These are phyloP conservation scores for Akanthomyces lecanii DNA, from an alignment of 2,329 filamentous ascomycete genomes.

Conservation along the genomic window DNA sequence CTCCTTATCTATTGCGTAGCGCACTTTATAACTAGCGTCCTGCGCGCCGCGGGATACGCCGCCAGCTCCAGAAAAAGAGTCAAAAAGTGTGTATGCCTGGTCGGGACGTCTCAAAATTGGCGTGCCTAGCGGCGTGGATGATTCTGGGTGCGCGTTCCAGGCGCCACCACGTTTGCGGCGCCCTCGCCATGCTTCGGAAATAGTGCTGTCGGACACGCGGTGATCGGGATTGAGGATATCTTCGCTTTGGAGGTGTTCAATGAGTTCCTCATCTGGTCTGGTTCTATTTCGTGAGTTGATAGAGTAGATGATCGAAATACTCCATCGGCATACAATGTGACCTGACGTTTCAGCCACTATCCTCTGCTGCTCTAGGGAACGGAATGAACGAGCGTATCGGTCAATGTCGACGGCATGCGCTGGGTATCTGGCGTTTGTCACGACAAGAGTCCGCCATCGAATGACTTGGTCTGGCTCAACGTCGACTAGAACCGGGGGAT, in stretches of 20 bases:
- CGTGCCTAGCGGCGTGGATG: background rate
- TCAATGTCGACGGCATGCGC: constrained; percentile 26
- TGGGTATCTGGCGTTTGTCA: constrained; percentile 54
- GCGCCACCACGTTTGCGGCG: constrained; percentile 13
- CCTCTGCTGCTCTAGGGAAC: constrained; percentile 15
- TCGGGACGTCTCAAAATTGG: constrained; percentile 17
- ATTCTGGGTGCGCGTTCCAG: constrained; percentile 11
- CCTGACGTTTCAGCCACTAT: constrained; percentile 27
- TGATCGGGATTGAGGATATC: constrained; percentile 31
- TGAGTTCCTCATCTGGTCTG: constrained; percentile 33
- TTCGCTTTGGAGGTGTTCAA: constrained; percentile 29
- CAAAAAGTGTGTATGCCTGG: constrained; percentile 62
- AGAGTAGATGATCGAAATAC: constrained; percentile 28
- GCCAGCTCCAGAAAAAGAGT: constrained; percentile 70
- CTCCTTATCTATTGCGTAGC: constrained; percentile 62
- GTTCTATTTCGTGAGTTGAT: constrained; percentile 21
- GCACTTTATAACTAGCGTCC: constrained; percentile 52
- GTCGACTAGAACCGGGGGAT: constrained; percentile 39
- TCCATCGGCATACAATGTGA: constrained; percentile 51
- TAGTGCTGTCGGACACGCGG: background rate
- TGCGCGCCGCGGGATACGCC: constrained; percentile 64
- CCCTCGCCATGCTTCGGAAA: background rate
- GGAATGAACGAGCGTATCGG: constrained; percentile 20
- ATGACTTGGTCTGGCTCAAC: constrained; percentile 37
- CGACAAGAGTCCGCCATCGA: constrained; percentile 38